Conservation (phyloP, 1,139 yeast genomes). For the Debaryomyces robertsiae region DNA sequence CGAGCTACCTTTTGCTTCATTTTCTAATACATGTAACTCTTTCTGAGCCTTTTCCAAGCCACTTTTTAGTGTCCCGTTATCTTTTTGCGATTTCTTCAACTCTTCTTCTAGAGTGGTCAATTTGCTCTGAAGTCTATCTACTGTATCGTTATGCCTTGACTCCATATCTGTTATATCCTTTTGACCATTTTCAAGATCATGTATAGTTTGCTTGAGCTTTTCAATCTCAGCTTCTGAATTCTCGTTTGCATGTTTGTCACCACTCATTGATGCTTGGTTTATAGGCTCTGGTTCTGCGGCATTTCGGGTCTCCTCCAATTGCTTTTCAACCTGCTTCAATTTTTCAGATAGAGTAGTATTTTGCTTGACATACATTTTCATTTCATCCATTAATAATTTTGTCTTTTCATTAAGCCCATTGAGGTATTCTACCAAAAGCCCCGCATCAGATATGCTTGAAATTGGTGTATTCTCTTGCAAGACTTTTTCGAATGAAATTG, state of each 20-base stretch:
- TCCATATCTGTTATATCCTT: not conserved
- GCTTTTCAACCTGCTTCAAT: slow-evolving; percentile 3
- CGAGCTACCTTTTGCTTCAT: not conserved
- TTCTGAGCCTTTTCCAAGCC: slow-evolving; percentile 3
- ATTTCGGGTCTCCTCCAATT: slow-evolving; percentile 4
- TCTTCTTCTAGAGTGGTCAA: slow-evolving; percentile 5
- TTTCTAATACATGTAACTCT: not conserved
- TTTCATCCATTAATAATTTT: slow-evolving; percentile 56
- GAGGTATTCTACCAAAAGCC: slow-evolving; percentile 68
- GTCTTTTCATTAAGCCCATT: slow-evolving; percentile 63
- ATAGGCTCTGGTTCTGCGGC: not conserved
- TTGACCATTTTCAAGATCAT: not conserved
- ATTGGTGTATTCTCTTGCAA: slow-evolving; percentile 82
- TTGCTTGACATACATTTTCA: slow-evolving; percentile 32
- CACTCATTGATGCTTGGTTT: no score
- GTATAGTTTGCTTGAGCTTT: not conserved
- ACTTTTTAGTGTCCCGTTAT: not conserved
- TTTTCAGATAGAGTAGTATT: slow-evolving; percentile 26
- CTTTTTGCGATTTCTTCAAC: slow-evolving; percentile 13
- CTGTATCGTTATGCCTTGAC: slow-evolving; percentile 17
- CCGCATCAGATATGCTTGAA: slow-evolving; percentile 71
- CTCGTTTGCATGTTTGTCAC: no score
- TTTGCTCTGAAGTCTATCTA: slow-evolving; percentile 9
- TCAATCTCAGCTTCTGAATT: no score
- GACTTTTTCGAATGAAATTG: slow-evolving; percentile 68